Base-by-base conservation (phyloP, 1,284 basidiomycete species). In the Cutaneotrichosporon mucoides region DNA sequence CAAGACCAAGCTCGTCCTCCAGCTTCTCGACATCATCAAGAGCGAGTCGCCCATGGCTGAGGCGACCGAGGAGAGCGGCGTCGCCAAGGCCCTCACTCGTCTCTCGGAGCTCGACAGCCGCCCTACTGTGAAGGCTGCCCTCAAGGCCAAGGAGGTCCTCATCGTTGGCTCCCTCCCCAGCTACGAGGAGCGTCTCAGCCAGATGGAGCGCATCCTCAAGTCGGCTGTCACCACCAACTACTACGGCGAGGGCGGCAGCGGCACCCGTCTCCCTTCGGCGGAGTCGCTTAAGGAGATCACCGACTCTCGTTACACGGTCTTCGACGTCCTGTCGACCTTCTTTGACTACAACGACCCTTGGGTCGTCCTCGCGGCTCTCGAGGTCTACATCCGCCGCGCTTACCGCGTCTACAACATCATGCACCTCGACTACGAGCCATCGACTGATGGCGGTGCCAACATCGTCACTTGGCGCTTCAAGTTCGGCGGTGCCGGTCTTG, bases 121-220 rank as follows among this genome's bases (percentile, higher is more conserved):
- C 62, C 90, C 90, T 6, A 93, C 92, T 10, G 88, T 86, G 45
- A 83, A 87, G 68, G 93, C 96, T 54, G 86, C 94, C 3, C 82
- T 99, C 70, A 99, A 97, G 80, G 95, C 96, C 51, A 89, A 96
- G 55, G 96, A 99, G 80, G 96, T 98, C 9, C 84, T 97, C 62
- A 97, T 99, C 70, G 84, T 90, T 38, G 92, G 92, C 55, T 91
- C 95, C 76, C 88, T 99, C 85, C 96, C 96, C 12, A 96, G 92
- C 41, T 94, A 93, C 73, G 92, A 95, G 72, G 96, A 99, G 76
- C 89, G 96, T 64, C 82, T 87, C 56, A 81, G 85, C 34, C 96
- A 99, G 79, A 95, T 99, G 89, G 94, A 97, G 81, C 82, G 86
- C 36, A 90, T 99, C 58, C 84, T 99, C 56, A 92, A 89, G 78